phyloP scores from a whole-genome alignment of 2,329 filamentous ascomycete species.

The Boeremia lycopersici region DNA sequence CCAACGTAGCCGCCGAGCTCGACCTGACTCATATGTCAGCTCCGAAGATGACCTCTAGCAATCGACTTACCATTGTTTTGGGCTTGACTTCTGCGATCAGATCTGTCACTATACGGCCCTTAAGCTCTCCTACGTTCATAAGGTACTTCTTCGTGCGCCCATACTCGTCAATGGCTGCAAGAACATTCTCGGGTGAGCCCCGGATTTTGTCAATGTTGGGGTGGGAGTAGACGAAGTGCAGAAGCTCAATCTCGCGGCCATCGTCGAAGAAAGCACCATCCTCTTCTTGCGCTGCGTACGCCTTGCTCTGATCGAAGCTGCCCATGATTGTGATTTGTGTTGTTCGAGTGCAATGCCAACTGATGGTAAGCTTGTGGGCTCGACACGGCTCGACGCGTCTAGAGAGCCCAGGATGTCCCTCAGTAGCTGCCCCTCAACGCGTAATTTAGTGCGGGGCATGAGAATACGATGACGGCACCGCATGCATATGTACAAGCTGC shows the following conservation, averaged over 20 bases:
- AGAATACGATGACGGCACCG: conserved; percentile 30
- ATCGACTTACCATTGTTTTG: conserved; percentile 61
- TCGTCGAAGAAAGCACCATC: conserved; percentile 62
- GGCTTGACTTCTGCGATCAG: conserved; percentile 72
- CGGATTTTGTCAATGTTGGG: conserved; percentile 67
- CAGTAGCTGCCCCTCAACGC: conserved; percentile 33
- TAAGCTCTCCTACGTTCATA: conserved; percentile 80
- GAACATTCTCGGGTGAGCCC: conserved; percentile 66
- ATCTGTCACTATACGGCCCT: conserved; percentile 72
- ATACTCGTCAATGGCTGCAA: conserved; percentile 74
- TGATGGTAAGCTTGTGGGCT: conserved; percentile 19
- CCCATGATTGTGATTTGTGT: conserved; percentile 33
- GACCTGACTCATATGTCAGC: conserved; percentile 51
- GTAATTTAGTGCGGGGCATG: conserved; percentile 34
- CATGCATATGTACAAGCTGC: conserved; percentile 7
- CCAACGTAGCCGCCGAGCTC: conserved; percentile 83
- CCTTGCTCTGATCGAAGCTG: conserved; percentile 51
- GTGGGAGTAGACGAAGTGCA: conserved; percentile 70
- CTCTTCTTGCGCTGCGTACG: conserved; percentile 55
- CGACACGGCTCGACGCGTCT: conserved; percentile 32
- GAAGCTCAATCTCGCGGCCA: conserved; percentile 74
- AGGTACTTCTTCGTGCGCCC: conserved; percentile 69
- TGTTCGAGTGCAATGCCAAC: conserved; percentile 14
- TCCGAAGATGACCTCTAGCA: background rate
- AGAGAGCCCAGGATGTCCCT: conserved; percentile 20